phyloP scores from a whole-genome alignment of 345 rosid species.

The Aegle marmelos region DNA sequence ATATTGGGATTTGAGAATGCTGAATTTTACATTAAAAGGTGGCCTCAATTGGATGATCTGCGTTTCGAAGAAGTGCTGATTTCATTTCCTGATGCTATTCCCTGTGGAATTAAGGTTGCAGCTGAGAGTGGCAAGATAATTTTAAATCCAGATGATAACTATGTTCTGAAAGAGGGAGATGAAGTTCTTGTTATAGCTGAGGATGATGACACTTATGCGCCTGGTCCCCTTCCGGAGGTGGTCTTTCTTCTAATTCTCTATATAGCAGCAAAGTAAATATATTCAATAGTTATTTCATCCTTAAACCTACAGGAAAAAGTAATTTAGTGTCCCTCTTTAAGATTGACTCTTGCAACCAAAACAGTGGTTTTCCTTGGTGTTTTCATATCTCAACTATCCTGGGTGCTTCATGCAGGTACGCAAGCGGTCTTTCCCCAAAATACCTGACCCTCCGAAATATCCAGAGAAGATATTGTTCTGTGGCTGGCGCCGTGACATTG shows the following conservation, averaged over 20 bases:
- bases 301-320: not conserved
- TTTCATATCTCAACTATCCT: constrained; percentile 14
- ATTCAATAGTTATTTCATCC: not conserved
- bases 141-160: constrained; percentile 74
- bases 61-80: constrained; percentile 66
- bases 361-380: not conserved
- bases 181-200: constrained; percentile 95
- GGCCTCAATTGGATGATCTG: constrained; percentile 83
- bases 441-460: constrained; percentile 76
- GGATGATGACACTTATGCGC: constrained; percentile 90
- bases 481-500: constrained; percentile 97
- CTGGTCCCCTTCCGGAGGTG: constrained; percentile 82
- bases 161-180: constrained; percentile 71
- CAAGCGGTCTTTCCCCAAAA: constrained; percentile 51
- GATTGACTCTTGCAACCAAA: not conserved
- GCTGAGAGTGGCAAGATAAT: constrained; percentile 69
- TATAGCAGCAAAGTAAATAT: constrained; percentile 1
- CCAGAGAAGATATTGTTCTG: constrained; percentile 88
- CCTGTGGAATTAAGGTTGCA: constrained; percentile 87
- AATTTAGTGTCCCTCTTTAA: not conserved
- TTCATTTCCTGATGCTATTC: constrained; percentile 87
- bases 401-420: constrained; percentile 42
- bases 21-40: constrained; percentile 83
- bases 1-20: constrained; percentile 90
- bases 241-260: constrained; percentile 23